Base-by-base conservation (phyloP, 495 filamentous ascomycete genomes). In the Talaromyces ruber region DNA sequence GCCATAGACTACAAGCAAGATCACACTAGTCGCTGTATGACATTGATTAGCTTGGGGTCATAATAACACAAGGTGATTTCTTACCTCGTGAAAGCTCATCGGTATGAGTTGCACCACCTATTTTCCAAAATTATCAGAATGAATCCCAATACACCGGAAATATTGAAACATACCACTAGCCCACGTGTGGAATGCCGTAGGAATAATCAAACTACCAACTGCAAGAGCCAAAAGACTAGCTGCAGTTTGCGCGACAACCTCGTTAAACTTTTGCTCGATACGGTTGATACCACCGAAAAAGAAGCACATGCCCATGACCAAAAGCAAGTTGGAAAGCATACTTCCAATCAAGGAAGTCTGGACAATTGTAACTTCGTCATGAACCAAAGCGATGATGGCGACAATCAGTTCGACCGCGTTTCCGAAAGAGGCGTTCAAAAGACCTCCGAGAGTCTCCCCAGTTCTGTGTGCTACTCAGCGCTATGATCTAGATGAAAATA, bases 341-440 rank as follows among this genome's bases (percentile, higher is more conserved):
- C 85, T 89, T 28, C 93, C 93, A 63, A 97, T 90, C 12, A 97
- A 76, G 2, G 93, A 97, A 1, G 93, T 96, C 72, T 97, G 89
- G 3, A 97, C 93, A 66, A 98, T 95, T 45, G 88, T 78, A 26
- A 95, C 83, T 73, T 98, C 80, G 37, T 80, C 70, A 58, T 93
- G 76, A 22, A 80, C 73, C 43, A 97, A 76, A 0, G 92, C 92
- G 55, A 96, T 87, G 65, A 97, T 87, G 18, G 90, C 86, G 39
- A 97, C 89, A 64, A 97, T 97, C 64, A 97, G 70, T 70, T 97
- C 93, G 62, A 96, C 92, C 5, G 93, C 93, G 67, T 96, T 97
- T 52, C 72, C 92, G 70, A 97, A 96, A 24, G 86, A 85, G 25
- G 92, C 93, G 69, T 96, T 97, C 25, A 96, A 74, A 30, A 97